Conservation (phyloP, 768 basidiomycete genomes). For the Agaricus sinodeliciosus region DNA sequence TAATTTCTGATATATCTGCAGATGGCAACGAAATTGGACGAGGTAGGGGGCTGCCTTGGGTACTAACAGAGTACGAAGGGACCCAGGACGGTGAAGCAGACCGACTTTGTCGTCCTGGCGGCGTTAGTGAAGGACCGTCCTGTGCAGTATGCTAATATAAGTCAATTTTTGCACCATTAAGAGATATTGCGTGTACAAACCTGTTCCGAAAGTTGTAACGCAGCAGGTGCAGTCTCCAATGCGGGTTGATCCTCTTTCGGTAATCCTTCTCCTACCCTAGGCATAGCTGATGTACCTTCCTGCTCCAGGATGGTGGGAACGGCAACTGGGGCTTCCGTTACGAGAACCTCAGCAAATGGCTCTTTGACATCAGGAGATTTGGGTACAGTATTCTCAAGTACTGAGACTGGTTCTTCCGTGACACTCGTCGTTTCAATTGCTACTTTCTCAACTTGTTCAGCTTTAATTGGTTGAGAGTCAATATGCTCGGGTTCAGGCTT, state of each 20-base stretch:
- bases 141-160: not conserved
- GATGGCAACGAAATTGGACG: not conserved
- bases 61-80: slow-evolving; percentile 18
- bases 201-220: not conserved
- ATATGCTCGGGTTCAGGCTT: not conserved
- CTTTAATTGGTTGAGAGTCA: not conserved
- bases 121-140: slow-evolving; percentile 1
- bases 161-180: not conserved
- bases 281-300: not conserved
- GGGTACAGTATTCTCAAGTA: not conserved
- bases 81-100: slow-evolving; percentile 14
- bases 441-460: not conserved
- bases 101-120: not conserved
- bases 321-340: not conserved
- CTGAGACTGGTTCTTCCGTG: not conserved
- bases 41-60: slow-evolving; percentile 16
- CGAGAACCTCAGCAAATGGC: not conserved
- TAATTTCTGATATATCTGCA: not conserved
- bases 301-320: not conserved
- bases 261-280: not conserved
- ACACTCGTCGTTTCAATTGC: not conserved
- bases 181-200: not conserved
- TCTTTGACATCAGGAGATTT: not conserved
- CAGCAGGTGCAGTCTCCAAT: not conserved
- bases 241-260: not conserved